Base-by-base conservation (phyloP, 192 early-diverging fungal species). In the Helicostylum pulchrum region DNA sequence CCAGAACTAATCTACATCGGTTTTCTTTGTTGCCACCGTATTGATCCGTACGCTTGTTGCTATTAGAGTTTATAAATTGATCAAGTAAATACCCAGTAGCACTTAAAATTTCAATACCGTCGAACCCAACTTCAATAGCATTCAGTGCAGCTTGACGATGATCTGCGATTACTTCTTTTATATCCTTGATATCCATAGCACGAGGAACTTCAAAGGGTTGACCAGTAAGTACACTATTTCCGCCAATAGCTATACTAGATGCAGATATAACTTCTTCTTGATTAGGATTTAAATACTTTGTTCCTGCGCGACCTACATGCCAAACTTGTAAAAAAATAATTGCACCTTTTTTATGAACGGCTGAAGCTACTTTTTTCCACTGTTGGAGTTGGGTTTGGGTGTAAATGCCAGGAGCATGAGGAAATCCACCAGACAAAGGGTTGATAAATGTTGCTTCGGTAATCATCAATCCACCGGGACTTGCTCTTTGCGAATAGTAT, bases 51-150 rank as follows among this genome's bases (percentile, higher is more conserved):
- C 96, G 88, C n/a, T 84, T 62, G 77, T 98, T 97, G 56, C 86
- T 78, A 11, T 88, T 52, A 2, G 89, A 84, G n/a, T 85, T 87
- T 14, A 94, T 66, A 67, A 97, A 95, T 71, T 89, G 79, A 75
- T 89, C 79, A 53, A 91, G 65, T 47, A 98, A 76, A 74, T 95
- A 98, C 6, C 95, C 96, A 71, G 97, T 90, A 0, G 96, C 95
- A 53, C 76, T 84, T 55, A 95, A 94, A 17, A 98, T 79, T 73
- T 98, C 96, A 21, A 97, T 72, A 17, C 87, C 87, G 50, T 97
- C 92, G 70, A 94, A 92, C 1, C 92, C 93, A 9, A 94, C 94
- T 51, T 81, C 76, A 23, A 83, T 73, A 0, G 94, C 91, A 43
- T 89, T 83, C 42, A 66, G 63, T 0, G 94, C 89, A 23, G 90